Base-by-base conservation (phyloP, 768 basidiomycete genomes). In the Naganishia randhawae region DNA sequence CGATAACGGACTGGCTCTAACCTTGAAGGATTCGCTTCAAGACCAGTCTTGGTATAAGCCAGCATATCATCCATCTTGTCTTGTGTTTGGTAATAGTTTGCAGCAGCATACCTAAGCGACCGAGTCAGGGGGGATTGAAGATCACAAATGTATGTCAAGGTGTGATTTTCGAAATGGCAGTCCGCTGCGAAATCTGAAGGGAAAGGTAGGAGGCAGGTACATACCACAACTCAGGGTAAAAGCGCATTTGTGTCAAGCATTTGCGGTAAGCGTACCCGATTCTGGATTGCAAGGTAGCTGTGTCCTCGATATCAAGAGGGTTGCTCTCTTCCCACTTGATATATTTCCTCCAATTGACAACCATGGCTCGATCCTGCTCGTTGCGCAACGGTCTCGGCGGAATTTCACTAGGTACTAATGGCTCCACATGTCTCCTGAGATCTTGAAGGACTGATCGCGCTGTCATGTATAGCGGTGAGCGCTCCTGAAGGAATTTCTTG, bases 251-350 rank as follows among this genome's bases (percentile, higher is more conserved):
- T 55, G 90, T 88, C 55, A 96, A 82, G 11, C 92, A 93, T 80
- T 95, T 92, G 71, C 88, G 85, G 77, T 96, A 92, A 22, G 91
- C 90, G 51, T 87, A 86, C 74, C 87, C 86, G 13, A 98, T 83
- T 29, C 96, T 84, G 6, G 83, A 84, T 54, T 87, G 83, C 42
- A 96, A 80, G 9, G 84, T 84, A 1, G 83, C 80, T 69, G 85
- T 84, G 73, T 95, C 92, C 75, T 94, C 92, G 45, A 98, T 86
- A 79, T 92, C 91, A 63, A 97, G 84, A 0, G 93, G 95, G 76
- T 99, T 97, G 72, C 84, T 85, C 78, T 95, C 91, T 80, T 99
- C 95, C 90, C 90, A 97, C 73, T 92, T 92, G 41, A 98, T 81
- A 77, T 97, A 98, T 0, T 85, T 83, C 74, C 91, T 91, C 96